These are phyloP conservation scores for Draba incana DNA, from an alignment of 345 rosid genomes.

Conservation along the genomic window DNA sequence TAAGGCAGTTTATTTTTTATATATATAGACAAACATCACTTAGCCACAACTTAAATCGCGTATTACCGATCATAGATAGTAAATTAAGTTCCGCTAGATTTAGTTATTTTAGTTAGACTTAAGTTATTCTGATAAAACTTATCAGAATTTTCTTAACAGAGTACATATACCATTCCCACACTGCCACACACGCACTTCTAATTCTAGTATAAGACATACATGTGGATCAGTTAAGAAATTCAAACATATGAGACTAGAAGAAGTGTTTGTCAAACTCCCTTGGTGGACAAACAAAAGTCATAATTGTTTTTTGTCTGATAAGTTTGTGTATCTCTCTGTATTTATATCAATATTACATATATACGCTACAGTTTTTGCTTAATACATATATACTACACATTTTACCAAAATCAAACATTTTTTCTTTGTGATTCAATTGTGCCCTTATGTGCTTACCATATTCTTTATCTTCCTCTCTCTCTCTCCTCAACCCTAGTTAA, in stretches of 20 bases:
- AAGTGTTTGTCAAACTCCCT: no score
- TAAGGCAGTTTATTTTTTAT: background rate
- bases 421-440: constrained; percentile 14
- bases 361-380: background rate
- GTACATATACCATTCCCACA: background rate
- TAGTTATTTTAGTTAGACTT: no score
- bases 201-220: constrained; percentile 12
- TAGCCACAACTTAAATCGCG: background rate
- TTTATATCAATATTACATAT: constrained; percentile 8
- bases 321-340: constrained; percentile 22
- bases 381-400: background rate
- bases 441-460: constrained; percentile 17
- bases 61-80: constrained; percentile 2
- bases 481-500: constrained; percentile 24
- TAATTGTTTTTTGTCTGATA: background rate
- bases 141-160: constrained; percentile 9
- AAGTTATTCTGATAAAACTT: no score
- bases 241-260: background rate
- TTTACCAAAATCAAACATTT: background rate
- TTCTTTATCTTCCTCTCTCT: background rate
- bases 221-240: constrained; percentile 18
- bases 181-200: background rate
- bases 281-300: no score
- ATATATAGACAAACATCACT: constrained; percentile 5
- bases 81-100: background rate